These are phyloP conservation scores for Aethionema arabicum DNA, from an alignment of 345 rosid species.

Conservation along the genomic window DNA sequence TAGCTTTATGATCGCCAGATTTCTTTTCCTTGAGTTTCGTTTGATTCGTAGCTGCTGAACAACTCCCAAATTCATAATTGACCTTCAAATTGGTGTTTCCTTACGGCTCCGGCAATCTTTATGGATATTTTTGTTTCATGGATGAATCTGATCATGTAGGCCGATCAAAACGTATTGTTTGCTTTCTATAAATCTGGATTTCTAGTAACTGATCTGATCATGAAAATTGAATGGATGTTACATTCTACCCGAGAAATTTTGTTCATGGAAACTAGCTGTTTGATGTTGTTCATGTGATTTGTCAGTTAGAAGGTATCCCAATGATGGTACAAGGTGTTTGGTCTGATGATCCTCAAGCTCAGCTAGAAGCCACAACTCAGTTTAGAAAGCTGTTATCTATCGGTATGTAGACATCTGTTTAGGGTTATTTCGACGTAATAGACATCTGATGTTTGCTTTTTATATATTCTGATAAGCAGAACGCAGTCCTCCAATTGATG, in stretches of 20 bases:
- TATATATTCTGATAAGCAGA: conserved; percentile 43
- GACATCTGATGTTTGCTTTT: conserved; percentile 20
- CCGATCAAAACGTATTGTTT: conserved; percentile 5
- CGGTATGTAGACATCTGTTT: conserved; percentile 40
- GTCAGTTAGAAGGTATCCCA: conserved; percentile 75
- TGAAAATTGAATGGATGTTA: conserved; percentile 18
- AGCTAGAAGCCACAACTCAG: conserved; percentile 74
- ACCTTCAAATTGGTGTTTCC: neutral
- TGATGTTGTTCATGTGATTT: conserved; percentile 33
- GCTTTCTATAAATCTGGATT: neutral
- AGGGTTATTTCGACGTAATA: conserved; percentile 6
- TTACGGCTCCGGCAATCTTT: neutral
- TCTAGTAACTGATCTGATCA: conserved; percentile 7
- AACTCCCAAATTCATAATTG: too few relatives aligned
- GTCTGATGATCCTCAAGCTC: conserved; percentile 60
- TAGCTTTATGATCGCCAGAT: neutral
- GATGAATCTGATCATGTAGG: conserved; percentile 16
- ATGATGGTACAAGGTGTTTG: conserved; percentile 74
- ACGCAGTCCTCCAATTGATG: conserved; percentile 86
- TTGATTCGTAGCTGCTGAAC: too few relatives aligned
- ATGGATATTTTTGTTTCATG: neutral
- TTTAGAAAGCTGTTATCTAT: conserved; percentile 80
- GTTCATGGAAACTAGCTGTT: conserved; percentile 1
- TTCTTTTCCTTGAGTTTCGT: too few relatives aligned
- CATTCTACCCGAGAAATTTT: conserved; percentile 6